Percentiles rank a stretch among this genome's conserved stretches.
Evolutionary conservation across 2,329 filamentous ascomycete genomes (phyloP).

Genomic region (Phaeosphaeriaceae sp.): DNA sequence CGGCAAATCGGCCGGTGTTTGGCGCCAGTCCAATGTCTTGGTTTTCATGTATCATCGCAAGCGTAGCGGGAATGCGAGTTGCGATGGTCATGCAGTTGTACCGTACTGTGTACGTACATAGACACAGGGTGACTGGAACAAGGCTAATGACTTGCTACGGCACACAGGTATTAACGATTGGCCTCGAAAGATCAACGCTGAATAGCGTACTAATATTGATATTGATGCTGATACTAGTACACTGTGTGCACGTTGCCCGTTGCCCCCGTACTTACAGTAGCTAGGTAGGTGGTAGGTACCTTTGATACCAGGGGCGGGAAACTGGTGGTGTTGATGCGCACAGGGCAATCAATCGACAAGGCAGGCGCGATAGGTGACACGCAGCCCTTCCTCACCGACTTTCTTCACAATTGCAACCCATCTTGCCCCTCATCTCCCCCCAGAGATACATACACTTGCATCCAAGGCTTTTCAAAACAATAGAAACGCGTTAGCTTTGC

Average conservation of each 20-base stretch:
- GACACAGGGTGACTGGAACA: no score
- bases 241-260: no score
- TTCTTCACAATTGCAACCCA: neutral
- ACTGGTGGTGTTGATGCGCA: neutral
- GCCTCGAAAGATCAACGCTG: no score
- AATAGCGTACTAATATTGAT: no score
- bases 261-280: no score
- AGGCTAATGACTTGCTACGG: no score
- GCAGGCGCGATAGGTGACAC: neutral
- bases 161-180: neutral
- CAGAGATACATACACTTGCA: neutral
- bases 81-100: no score
- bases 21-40: constrained; percentile 39
- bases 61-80: constrained; percentile 21
- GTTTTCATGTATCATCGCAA: constrained; percentile 16
- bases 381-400: constrained; percentile 2
- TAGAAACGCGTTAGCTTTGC: constrained; percentile 1
- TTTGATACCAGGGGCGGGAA: no score
- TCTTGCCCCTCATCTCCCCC: neutral
- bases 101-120: no score
- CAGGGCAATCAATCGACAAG: neutral
- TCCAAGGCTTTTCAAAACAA: constrained; percentile 3
- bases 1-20: constrained; percentile 28
- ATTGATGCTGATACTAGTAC: no score
- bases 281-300: no score